Percentiles rank a stretch among this genome's conserved stretches.
Evolutionary conservation across 495 filamentous ascomycete genomes (phyloP).

Genomic region (Penicillium samsonianum): DNA sequence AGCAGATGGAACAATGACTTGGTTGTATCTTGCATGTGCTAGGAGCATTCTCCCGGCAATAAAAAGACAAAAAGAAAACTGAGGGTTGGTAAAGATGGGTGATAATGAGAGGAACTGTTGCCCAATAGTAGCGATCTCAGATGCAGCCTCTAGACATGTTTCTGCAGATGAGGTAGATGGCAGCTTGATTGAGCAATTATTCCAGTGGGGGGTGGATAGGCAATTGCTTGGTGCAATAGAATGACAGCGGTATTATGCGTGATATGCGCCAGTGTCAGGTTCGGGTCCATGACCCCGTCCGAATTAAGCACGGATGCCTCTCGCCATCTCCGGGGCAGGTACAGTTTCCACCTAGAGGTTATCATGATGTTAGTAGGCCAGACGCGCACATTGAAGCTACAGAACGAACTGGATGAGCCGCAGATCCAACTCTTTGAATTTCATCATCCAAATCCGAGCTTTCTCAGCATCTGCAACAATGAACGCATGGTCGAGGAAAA

Average conservation of each 20-base stretch:
- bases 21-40: no score
- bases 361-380: background rate
- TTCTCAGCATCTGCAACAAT: no score
- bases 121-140: no score
- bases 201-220: conserved; percentile 29
- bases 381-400: background rate
- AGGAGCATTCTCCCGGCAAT: no score
- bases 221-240: conserved; percentile 47
- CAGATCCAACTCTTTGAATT: conserved; percentile 50
- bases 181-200: no score
- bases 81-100: no score
- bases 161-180: no score
- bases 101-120: no score
- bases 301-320: conserved; percentile 30
- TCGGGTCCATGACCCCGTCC: conserved; percentile 43
- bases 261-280: conserved; percentile 46
- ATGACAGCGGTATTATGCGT: conserved; percentile 51
- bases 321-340: conserved; percentile 41
- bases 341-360: conserved; percentile 39
- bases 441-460: conserved; percentile 34
- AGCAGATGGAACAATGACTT: no score
- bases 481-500: no score
- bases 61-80: no score
- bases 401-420: conserved; percentile 35
- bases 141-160: no score